These are phyloP conservation scores for Sicyos baderoa DNA, from an alignment of 306 rosid species.

Conservation along the genomic window DNA sequence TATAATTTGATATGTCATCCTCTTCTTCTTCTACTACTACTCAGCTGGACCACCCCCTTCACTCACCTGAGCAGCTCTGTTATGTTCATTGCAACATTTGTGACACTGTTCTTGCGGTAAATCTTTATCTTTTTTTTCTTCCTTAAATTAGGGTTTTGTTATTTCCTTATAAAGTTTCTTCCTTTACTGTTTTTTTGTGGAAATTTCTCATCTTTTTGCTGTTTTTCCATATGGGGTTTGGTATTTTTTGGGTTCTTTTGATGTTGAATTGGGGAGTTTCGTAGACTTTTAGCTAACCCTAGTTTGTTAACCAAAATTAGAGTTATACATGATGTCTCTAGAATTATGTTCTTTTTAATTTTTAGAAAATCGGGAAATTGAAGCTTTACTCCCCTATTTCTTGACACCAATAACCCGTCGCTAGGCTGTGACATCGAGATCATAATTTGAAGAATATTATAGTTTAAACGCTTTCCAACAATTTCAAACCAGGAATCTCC, in stretches of 20 bases:
- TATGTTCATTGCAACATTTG: conserved; percentile 95
- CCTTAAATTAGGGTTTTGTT: not conserved
- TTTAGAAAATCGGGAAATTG: no score
- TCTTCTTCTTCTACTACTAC: conserved; percentile 51
- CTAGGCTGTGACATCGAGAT: no score
- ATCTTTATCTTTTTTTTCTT: not conserved
- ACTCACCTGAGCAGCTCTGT: conserved; percentile 89
- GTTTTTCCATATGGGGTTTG: not conserved
- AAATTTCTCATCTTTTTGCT: not conserved
- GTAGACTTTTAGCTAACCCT: not conserved
- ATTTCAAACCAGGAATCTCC: no score
- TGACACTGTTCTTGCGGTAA: conserved; percentile 88
- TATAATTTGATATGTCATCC: conserved; percentile 41
- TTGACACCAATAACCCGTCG: no score
- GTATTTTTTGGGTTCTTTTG: not conserved
- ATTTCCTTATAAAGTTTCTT: not conserved
- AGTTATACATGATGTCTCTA: no score
- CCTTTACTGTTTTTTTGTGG: not conserved
- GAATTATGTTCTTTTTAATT: no score
- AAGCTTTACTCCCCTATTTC: no score
- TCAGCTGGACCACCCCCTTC: conserved; percentile 22
- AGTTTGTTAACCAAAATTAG: no score
- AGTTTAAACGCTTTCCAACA: no score
- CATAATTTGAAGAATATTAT: no score
- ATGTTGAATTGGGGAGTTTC: not conserved